Conservation (phyloP, 169 alveolate genomes). For the Neospora caninum region DNA sequence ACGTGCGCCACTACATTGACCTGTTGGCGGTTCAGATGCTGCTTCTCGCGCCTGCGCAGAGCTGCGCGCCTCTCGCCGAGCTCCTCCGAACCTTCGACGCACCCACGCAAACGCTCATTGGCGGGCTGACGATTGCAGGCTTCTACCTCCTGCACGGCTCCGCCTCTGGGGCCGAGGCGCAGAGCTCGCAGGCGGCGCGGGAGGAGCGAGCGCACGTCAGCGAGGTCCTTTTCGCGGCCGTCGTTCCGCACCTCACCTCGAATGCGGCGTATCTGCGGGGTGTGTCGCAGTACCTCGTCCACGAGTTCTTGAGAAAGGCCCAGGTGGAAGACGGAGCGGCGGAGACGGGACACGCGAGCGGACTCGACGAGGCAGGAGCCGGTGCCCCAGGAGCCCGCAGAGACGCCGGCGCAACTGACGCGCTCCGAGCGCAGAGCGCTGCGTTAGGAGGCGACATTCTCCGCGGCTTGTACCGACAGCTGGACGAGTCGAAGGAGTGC, state of each 20-base stretch:
- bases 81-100: not conserved
- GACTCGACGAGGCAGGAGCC: no score
- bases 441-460: not conserved
- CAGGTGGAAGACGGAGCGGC: no score
- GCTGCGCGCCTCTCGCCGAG: not conserved
- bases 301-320: not conserved
- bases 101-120: constrained; percentile 31
- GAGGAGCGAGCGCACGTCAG: not conserved
- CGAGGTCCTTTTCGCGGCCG: constrained; percentile 23
- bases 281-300: constrained; percentile 48
- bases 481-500: constrained; percentile 21
- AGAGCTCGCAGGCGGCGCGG: not conserved
- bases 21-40: constrained; percentile 42
- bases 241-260: constrained; percentile 54
- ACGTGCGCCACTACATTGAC: constrained; percentile 55
- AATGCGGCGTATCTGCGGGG: constrained; percentile 62
- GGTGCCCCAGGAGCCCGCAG: no score
- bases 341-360: no score
- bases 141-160: not conserved
- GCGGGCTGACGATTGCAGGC: constrained; percentile 45
- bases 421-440: not conserved
- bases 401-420: not conserved
- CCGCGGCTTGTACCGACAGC: not conserved
- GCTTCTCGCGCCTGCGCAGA: not conserved
- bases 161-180: not conserved